phyloP scores from a whole-genome alignment of 2,329 filamentous ascomycete species.

The Colletotrichum lini region DNA sequence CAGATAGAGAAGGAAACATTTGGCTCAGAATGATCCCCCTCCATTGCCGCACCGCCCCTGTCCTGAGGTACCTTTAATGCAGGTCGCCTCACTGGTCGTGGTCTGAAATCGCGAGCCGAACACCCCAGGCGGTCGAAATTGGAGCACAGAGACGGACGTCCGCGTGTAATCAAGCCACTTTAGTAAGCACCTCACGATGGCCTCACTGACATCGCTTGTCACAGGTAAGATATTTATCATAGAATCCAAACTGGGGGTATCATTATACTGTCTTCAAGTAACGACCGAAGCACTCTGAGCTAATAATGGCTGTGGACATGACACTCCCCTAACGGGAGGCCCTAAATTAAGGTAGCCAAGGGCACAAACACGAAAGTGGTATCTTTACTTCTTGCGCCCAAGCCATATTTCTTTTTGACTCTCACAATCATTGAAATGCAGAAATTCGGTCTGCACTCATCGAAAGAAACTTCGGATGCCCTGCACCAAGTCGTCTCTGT shows the following conservation, averaged over 20 bases:
- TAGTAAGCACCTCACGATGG: constrained; percentile 15
- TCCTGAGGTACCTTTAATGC: constrained; percentile 15
- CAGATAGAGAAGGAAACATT: constrained; percentile 30
- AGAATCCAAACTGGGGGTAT: constrained; percentile 34
- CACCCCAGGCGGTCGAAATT: constrained; percentile 2
- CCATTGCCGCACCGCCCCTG: constrained; percentile 5
- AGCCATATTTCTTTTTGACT: not conserved
- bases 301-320: constrained; percentile 24
- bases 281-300: constrained; percentile 26
- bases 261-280: constrained; percentile 37
- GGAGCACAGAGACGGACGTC: constrained; percentile 5
- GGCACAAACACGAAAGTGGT: constrained; percentile 16
- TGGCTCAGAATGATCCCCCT: not conserved
- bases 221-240: not conserved
- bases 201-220: constrained; percentile 30
- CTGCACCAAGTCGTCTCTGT: constrained; percentile 56
- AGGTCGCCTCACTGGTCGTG: constrained; percentile 6
- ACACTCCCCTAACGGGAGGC: not conserved
- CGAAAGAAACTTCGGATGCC: constrained; percentile 63
- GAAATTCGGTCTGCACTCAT: constrained; percentile 44
- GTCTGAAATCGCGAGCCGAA: constrained; percentile 19
- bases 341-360: constrained; percentile 28
- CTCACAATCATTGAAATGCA: not conserved
- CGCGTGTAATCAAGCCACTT: not conserved
- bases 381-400: constrained; percentile 24